Conservation (phyloP, 306 rosid genomes). For the Sicyos edulis region DNA sequence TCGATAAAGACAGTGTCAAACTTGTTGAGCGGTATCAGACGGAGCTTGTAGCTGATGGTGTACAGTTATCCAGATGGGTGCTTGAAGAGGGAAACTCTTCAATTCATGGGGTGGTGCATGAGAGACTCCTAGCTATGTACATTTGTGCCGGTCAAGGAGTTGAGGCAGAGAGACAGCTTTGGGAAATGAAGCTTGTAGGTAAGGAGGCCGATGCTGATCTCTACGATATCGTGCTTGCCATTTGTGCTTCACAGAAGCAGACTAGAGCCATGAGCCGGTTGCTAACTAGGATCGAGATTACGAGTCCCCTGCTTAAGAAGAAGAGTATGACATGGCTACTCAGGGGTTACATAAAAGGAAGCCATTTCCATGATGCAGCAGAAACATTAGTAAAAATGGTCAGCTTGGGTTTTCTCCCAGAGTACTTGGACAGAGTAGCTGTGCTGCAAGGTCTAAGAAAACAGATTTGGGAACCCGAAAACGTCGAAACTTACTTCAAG, state of each 20-base stretch:
- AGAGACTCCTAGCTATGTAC: slow-evolving; percentile 94
- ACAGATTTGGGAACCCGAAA: slow-evolving; percentile 53
- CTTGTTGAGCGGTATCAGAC: slow-evolving; percentile 69
- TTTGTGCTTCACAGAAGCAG: slow-evolving; percentile 86
- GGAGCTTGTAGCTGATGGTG: slow-evolving; percentile 65
- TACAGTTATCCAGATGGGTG: slow-evolving; percentile 68
- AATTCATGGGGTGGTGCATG: slow-evolving; percentile 63
- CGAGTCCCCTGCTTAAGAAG: slow-evolving; percentile 56
- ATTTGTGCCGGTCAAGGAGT: slow-evolving; percentile 85
- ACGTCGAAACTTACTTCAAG: slow-evolving; percentile 54
- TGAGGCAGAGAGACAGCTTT: slow-evolving; percentile 88
- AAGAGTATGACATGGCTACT: slow-evolving; percentile 82
- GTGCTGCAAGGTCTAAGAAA: slow-evolving; percentile 74
- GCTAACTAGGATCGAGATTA: slow-evolving; percentile 61
- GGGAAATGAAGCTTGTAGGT: slow-evolving; percentile 93
- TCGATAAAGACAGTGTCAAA: slow-evolving; percentile 47
- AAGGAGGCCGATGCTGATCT: slow-evolving; percentile 82
- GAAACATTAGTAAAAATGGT: slow-evolving; percentile 78
- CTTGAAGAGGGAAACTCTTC: slow-evolving; percentile 53
- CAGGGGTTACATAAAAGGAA: slow-evolving; percentile 89
- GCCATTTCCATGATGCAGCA: slow-evolving; percentile 77
- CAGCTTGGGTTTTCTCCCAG: slow-evolving; percentile 60
- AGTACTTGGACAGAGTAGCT: slow-evolving; percentile 77
- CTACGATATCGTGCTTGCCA: slow-evolving; percentile 83
- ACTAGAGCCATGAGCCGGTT: slow-evolving; percentile 48